Evolutionary conservation across 192 early-diverging fungal genomes (phyloP).

Genomic region (Lobosporangium transversale): DNA sequence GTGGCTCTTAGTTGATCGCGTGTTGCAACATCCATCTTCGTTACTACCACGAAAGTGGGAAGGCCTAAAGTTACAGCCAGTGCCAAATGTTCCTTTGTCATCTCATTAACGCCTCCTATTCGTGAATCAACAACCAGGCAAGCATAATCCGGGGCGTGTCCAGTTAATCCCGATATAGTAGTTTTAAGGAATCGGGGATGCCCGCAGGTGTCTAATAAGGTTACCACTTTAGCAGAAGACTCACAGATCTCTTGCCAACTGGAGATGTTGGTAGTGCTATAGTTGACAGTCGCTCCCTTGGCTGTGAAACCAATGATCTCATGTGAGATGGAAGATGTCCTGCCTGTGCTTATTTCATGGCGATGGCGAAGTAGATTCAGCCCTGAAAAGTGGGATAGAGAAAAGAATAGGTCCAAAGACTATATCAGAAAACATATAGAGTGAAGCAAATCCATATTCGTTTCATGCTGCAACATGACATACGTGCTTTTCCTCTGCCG

Average conservation of each 20-base stretch:
- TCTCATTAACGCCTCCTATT: constrained; percentile 67
- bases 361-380: constrained; percentile 88
- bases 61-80: constrained; percentile 82
- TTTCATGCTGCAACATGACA: background rate
- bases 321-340: constrained; percentile 88
- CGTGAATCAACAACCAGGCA: constrained; percentile 84
- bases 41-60: constrained; percentile 86
- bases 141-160: constrained; percentile 87
- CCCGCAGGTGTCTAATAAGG: constrained; percentile 90
- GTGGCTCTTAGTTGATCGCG: constrained; percentile 57
- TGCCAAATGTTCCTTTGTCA: constrained; percentile 82
- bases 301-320: constrained; percentile 88
- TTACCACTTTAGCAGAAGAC: constrained; percentile 79
- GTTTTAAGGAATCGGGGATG: constrained; percentile 90
- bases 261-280: constrained; percentile 67
- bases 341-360: constrained; percentile 92
- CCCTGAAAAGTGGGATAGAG: constrained; percentile 32
- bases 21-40: constrained; percentile 83
- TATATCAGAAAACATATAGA: background rate
- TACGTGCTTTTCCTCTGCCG: constrained; percentile 80
- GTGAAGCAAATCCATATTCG: too few species aligned
- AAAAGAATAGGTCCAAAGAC: background rate
- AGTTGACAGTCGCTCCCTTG: constrained; percentile 77
- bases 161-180: constrained; percentile 91
- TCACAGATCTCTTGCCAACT: constrained; percentile 87